Percentiles rank a stretch among this genome's conserved stretches.
Conservation (phyloP, 2,329 filamentous ascomycete genomes). For the Coniochaeta pulveracea region DNA sequence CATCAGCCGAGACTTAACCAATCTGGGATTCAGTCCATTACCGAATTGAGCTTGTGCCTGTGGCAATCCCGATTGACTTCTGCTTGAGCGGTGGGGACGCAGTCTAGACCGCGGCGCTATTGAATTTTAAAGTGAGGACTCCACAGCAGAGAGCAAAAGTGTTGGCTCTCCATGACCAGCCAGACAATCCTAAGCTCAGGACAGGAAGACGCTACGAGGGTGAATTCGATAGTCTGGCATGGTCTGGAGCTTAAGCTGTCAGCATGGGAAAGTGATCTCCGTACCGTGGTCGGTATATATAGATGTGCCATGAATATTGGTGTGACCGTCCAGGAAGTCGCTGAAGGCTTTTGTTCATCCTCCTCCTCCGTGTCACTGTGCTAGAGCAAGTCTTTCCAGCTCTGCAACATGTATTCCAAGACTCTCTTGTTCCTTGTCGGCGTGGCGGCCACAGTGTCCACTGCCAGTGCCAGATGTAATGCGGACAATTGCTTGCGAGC, state of each 20-base stretch:
- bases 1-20: no score
- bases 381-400: no score
- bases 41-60: background rate
- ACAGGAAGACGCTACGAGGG: no score
- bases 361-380: no score
- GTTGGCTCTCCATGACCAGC: no score
- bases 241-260: background rate
- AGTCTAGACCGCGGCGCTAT: no score
- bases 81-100: no score
- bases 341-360: no score
- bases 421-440: background rate
- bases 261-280: background rate
- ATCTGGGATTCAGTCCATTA: no score
- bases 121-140: background rate
- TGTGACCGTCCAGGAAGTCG: no score
- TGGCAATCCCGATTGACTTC: background rate
- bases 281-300: background rate
- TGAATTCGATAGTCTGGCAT: background rate
- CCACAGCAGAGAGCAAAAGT: background rate
- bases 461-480: background rate
- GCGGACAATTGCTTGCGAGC: conserved; percentile 3
- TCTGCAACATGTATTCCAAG: background rate
- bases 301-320: background rate
- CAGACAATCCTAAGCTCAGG: no score
- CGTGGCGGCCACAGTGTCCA: background rate